Conservation (phyloP, 108 stramenopile species). For the Skeletonema potamos region DNA sequence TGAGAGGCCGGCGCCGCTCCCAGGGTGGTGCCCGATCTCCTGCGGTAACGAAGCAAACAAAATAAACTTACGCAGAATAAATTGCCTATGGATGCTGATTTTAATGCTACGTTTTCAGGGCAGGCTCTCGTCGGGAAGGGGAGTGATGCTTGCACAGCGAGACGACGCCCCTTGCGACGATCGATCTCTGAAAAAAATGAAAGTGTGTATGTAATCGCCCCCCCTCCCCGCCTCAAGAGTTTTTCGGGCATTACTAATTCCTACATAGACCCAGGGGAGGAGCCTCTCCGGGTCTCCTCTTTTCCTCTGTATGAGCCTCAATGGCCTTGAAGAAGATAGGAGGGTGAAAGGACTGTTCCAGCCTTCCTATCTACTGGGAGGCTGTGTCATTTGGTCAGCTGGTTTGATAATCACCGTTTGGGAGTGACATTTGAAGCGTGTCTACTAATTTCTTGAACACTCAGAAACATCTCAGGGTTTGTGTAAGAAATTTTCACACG, state of each 20-base stretch:
- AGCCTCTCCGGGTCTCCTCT: neutral
- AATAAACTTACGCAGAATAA: constrained; percentile 1
- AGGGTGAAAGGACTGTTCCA: neutral
- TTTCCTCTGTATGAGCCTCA: neutral
- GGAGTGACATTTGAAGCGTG: no score
- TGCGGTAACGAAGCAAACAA: neutral
- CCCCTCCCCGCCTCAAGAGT: no score
- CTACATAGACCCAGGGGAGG: neutral
- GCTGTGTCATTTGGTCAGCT: no score
- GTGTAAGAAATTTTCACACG: neutral
- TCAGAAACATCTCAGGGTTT: neutral
- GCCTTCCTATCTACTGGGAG: neutral
- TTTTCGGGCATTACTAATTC: no score
- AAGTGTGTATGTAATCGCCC: no score
- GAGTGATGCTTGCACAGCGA: neutral
- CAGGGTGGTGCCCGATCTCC: neutral
- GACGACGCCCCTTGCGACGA: neutral
- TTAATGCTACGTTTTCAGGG: neutral
- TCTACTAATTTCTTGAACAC: no score
- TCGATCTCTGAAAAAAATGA: neutral
- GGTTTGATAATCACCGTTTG: no score
- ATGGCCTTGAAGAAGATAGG: no score
- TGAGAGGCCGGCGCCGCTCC: neutral
- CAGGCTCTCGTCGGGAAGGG: neutral
- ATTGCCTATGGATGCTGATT: neutral